phyloP scores from a whole-genome alignment of 208 protist genomes.

The Acanthamoeba sp. region DNA sequence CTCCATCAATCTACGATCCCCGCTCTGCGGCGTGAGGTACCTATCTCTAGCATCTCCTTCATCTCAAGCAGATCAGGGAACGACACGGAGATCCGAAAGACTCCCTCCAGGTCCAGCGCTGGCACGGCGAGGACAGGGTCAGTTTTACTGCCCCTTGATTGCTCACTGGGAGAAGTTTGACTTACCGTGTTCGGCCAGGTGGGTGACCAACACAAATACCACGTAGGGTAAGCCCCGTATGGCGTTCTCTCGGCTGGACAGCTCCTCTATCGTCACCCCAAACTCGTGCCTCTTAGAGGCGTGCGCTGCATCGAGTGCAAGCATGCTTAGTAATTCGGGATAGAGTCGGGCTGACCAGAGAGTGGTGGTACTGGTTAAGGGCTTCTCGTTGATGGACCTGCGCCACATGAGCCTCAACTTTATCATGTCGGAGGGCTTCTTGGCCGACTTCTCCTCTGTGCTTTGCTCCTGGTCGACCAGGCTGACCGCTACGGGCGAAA shows the following conservation, averaged over 20 bases:
- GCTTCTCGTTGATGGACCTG: background rate
- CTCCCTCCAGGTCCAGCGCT: conserved; percentile 71
- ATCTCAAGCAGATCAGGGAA: conserved; percentile 10
- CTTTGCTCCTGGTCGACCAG: background rate
- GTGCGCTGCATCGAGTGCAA: background rate
- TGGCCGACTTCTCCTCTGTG: background rate
- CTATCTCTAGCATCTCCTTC: conserved; percentile 38
- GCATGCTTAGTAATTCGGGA: background rate
- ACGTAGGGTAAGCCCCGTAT: conserved; percentile 41
- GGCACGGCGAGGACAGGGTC: background rate
- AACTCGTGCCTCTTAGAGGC: conserved; percentile 9
- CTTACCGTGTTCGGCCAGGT: conserved; percentile 12
- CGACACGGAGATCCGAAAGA: conserved; percentile 62
- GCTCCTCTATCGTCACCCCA: conserved; percentile 44
- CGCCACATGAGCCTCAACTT: conserved; percentile 39
- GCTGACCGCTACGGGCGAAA: no score
- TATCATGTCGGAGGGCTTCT: conserved; percentile 31
- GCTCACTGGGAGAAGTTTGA: background rate
- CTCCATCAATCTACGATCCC: no score
- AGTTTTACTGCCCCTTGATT: no score
- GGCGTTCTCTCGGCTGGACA: background rate
- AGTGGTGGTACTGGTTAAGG: background rate
- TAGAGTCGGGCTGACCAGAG: no score
- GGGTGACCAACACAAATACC: conserved; percentile 13
- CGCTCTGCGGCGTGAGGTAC: no score